phyloP scores from a whole-genome alignment of 805 yeast species.

The Monosporozyma siamensis region DNA sequence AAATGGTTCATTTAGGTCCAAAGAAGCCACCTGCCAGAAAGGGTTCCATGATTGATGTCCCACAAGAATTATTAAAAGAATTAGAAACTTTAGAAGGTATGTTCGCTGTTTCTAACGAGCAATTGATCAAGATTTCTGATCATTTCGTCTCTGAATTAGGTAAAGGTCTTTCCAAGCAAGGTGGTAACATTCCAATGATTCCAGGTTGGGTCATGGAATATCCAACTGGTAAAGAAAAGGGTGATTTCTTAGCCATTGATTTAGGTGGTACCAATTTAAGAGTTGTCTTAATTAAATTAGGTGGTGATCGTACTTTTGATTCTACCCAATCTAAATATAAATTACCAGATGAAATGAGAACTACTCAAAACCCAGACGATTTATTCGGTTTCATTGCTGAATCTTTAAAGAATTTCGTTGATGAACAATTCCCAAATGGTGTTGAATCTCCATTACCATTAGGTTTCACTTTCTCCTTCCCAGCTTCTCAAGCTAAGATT shows the following conservation, averaged over 20 bases:
- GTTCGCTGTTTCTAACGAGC: constrained; percentile 53
- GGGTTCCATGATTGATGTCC: constrained; percentile 59
- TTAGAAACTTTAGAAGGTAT: constrained; percentile 48
- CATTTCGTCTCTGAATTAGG: constrained; percentile 74
- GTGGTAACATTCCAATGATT: constrained; percentile 92
- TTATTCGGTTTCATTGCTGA: constrained; percentile 83
- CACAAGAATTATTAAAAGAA: constrained; percentile 50
- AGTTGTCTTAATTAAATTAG: constrained; percentile 76
- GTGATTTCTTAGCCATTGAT: constrained; percentile 87
- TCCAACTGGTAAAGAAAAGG: constrained; percentile 88
- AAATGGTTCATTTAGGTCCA: constrained; percentile 86
- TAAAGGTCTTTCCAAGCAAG: constrained; percentile 65
- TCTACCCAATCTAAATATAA: constrained; percentile 79
- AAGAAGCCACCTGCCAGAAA: constrained; percentile 73
- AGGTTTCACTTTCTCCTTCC: constrained; percentile 94
- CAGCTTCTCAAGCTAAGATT: constrained; percentile 74
- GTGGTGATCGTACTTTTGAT: constrained; percentile 78
- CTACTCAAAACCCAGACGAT: constrained; percentile 58
- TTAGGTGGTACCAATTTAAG: constrained; percentile 96
- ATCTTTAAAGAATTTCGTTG: constrained; percentile 61
- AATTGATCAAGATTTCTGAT: constrained; percentile 54
- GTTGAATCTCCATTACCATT: constrained; percentile 54
- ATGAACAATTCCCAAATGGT: constrained; percentile 61
- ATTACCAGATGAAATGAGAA: constrained; percentile 69
- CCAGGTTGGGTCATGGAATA: constrained; percentile 93